phyloP scores from a whole-genome alignment of 306 rosid genomes.

The Spatholobus suberectus region DNA sequence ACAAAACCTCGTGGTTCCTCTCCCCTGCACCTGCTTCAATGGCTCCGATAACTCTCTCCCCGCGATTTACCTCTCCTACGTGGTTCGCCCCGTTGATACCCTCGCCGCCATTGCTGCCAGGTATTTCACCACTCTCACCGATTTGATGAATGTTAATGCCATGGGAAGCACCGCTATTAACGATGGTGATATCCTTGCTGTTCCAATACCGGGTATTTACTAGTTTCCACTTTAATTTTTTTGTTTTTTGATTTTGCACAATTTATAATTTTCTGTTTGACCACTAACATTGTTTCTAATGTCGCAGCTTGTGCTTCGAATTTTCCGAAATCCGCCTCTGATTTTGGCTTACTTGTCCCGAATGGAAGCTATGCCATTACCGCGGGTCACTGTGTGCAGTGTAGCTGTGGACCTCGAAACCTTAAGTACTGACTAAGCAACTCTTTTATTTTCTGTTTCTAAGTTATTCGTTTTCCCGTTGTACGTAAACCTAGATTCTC shows the following conservation, averaged over 20 bases:
- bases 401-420: constrained; percentile 94
- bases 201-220: constrained; percentile 78
- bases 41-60: constrained; percentile 93
- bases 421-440: constrained; percentile 65
- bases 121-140: constrained; percentile 85
- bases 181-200: constrained; percentile 82
- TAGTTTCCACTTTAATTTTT: neutral
- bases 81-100: constrained; percentile 71
- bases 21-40: constrained; percentile 96
- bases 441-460: constrained; percentile 11
- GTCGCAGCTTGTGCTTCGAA: constrained; percentile 84
- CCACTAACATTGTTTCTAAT: constrained; percentile 20
- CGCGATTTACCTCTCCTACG: constrained; percentile 88
- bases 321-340: constrained; percentile 75
- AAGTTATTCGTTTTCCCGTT: neutral
- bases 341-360: constrained; percentile 87
- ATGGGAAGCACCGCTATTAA: constrained; percentile 78
- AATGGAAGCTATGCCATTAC: constrained; percentile 95
- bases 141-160: constrained; percentile 98
- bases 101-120: constrained; percentile 72
- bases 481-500: neutral
- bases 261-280: constrained; percentile 1
- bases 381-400: constrained; percentile 94
- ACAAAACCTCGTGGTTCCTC: constrained; percentile 80
- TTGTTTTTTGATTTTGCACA: neutral